Evolutionary conservation across 495 filamentous ascomycete species (phyloP), one percentile per base, ranked within the genome.

Genomic region (Daldinia concentrica): DNA sequence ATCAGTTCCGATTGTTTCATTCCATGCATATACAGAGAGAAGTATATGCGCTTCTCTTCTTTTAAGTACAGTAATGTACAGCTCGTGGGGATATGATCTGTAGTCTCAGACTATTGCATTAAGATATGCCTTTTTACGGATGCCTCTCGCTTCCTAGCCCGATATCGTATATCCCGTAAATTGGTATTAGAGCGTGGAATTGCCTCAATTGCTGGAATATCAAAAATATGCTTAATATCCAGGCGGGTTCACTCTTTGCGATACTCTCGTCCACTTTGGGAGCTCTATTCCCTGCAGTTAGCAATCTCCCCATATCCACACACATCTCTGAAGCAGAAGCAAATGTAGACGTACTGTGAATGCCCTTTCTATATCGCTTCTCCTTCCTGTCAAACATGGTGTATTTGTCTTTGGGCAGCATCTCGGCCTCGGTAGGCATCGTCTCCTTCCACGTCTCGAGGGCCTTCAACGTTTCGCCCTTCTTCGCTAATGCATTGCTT

Each of bases 371-470:
- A 82, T 99, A 99, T 69, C 85, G 88, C 89, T 92, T 97, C 84
- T 91, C 94, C 80, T 97, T 98, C 72, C 94, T 89, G 81, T 96
- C 94, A 82, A 98, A 99, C 68, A 99, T 90, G 22, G 94, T 97
- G 83, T 99, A 99, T 81, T 99, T 99, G 81, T 99, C 95, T 80
- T 89, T 91, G 50, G 95, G 90, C 78, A 96, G 79, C 95, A 99
- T 99, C 85, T 98, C 93, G 79, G 88, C 87, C 87, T 99, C 95
- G 30, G 88, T 91, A 22, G 95, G 95, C 95, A 99, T 99, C 82
- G 97, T 93, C 58, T 82, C 84, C 82, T 93, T 97, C 95, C 95
- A 99, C 71, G 89, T 84, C 79, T 94, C 89, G 62, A 99, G 82
- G 32, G 90, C 85, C 79, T 91, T 91, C 37, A 91, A 82, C 3